Base-by-base conservation (phyloP, 2,329 filamentous ascomycete genomes). In the Intubia oerlemansii region DNA sequence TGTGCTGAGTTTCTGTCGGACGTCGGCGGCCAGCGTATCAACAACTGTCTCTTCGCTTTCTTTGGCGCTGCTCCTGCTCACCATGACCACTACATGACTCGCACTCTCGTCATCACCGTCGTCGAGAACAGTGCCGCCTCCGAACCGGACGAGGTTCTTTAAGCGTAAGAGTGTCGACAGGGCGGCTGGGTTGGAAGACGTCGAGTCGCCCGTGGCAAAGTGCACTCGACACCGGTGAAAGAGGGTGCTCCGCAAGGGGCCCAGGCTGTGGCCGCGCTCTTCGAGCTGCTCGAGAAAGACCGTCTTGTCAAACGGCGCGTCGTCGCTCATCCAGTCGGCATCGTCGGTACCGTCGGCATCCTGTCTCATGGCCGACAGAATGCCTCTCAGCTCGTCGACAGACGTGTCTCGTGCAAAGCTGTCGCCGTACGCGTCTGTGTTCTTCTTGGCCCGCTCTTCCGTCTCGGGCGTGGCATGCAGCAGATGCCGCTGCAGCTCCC, bases 351-450 rank as follows among this genome's bases (percentile, higher is more conserved):
- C 12, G 47, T 32, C 12, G 17, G 12, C 44, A 42, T 45, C 12
- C 23, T 27, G 2, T n/a, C 8, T n/a, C 19, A 21, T 21, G 8
- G 19, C 19, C 19, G 19, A 8, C 19, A 21, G 8, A 0, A 71
- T 43, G 4, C 45, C 44, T 22, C 47, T 54, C 27, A 51, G 34
- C 35, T 51, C 48, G 4, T 41, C 41, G 4, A 36, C 35, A 4
- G 38, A 39, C 12, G 45, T 35, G 40, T 91, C 70, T 5, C 84
- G 59, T 1, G 70, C 63, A 48, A 79, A 95, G 42, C 81, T 84
- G 45, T 98, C 88, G 1, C 76, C 77, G 40, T 68, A 88, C 30
- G 59, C 53, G 45, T 98, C 88, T 2, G 75, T 59, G 37, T 75
- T 78, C 4, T 53, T 51, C 21, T 62, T 56, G 8, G 73, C 65